A percentile compares a stretch with the other conserved stretches of the same genome.
Evolutionary conservation across 108 stramenopile species (phyloP).

Genomic region (Pelagomonas calceolata): DNA sequence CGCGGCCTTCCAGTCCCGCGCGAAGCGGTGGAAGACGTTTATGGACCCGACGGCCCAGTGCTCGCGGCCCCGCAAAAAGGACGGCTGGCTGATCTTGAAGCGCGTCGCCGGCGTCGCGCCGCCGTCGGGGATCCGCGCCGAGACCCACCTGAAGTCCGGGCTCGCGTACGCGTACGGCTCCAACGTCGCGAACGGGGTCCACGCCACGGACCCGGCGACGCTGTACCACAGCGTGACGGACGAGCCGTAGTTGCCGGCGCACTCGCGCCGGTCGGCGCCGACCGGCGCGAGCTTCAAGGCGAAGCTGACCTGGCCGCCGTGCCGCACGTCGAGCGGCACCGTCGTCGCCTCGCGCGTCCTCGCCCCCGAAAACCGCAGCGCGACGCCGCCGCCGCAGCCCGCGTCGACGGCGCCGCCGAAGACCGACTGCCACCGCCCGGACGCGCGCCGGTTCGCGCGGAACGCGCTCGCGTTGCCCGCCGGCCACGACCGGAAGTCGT

Average conservation of each 20-base stretch:
- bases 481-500: neutral
- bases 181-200: no score
- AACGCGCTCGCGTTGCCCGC: neutral
- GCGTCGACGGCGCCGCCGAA: neutral
- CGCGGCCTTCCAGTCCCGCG: neutral
- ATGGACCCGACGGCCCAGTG: neutral
- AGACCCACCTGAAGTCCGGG: neutral
- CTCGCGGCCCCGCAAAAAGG: neutral
- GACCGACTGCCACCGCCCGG: neutral
- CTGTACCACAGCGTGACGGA: neutral
- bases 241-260: neutral
- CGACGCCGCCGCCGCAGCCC: neutral
- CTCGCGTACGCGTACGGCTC: no score
- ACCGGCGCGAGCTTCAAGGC: neutral
- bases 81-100: neutral
- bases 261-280: neutral
- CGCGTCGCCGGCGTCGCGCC: neutral
- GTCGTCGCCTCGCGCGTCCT: neutral
- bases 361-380: neutral
- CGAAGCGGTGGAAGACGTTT: neutral
- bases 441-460: neutral
- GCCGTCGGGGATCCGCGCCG: neutral
- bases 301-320: neutral
- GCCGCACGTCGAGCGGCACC: neutral
- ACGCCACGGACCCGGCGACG: neutral